Evolutionary conservation across 1,284 basidiomycete species (phyloP).

Genomic region (Lignosus rhinocerotis): DNA sequence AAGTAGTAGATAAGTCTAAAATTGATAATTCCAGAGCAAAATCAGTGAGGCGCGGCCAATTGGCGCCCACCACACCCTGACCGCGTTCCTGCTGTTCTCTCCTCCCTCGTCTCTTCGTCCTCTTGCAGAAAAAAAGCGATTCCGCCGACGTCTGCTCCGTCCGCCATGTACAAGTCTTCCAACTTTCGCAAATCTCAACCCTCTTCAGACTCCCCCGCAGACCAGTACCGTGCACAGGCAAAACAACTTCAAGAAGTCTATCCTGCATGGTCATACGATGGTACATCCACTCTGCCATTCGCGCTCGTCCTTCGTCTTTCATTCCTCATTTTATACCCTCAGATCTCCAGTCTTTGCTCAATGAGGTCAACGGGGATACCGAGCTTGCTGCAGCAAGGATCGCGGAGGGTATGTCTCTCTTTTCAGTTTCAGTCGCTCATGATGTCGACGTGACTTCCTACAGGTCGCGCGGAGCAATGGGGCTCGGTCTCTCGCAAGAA

Average conservation of each 20-base stretch:
- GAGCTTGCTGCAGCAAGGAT: constrained; percentile 77
- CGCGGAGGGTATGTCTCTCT: constrained; percentile 63
- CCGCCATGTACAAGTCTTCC: constrained; percentile 39
- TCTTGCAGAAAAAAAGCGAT: constrained; percentile 26
- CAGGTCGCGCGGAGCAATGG: constrained; percentile 84
- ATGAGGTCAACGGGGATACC: constrained; percentile 75
- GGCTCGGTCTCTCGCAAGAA: constrained; percentile 87
- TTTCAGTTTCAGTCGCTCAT: constrained; percentile 11
- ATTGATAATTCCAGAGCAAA: constrained; percentile 1
- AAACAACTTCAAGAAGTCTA: constrained; percentile 77
- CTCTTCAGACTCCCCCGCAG: constrained; percentile 27
- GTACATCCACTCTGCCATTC: constrained; percentile 41
- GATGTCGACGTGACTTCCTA: constrained; percentile 7
- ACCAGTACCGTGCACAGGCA: constrained; percentile 53
- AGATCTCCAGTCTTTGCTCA: constrained; percentile 79
- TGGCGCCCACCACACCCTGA: constrained; percentile 20
- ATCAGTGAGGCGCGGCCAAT: constrained; percentile 6
- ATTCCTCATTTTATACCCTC: constrained; percentile 10
- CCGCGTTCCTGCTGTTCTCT: constrained; percentile 21
- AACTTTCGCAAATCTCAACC: constrained; percentile 34
- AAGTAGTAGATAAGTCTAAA: constrained; percentile 8
- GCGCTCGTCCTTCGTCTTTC: not conserved
- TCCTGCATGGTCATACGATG: constrained; percentile 77
- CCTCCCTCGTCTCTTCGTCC: constrained; percentile 2
- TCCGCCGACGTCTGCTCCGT: constrained; percentile 23